Conservation (phyloP, 208 protist species). For the Balamuthia mandrillaris region DNA sequence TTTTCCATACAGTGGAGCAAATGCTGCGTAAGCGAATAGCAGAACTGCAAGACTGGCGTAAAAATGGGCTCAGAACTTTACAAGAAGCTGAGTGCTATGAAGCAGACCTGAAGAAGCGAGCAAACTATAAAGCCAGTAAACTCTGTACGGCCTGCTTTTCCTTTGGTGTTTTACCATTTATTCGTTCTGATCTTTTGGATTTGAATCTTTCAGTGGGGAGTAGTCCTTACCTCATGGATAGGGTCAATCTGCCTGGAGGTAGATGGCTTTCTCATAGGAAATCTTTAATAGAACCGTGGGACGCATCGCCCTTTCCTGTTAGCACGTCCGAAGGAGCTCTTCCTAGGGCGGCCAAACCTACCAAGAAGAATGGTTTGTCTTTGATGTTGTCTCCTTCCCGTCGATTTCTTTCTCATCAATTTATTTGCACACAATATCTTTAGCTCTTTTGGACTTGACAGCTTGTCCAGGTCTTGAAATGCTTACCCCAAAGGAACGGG, state of each 20-base stretch:
- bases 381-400: background rate
- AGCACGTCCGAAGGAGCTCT: too few species aligned
- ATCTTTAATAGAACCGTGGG: too few species aligned
- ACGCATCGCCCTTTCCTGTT: too few species aligned
- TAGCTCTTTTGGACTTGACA: background rate
- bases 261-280: too few species aligned
- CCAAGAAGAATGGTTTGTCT: background rate
- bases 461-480: background rate
- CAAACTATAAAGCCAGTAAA: too few species aligned
- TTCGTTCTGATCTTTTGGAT: background rate
- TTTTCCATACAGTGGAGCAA: background rate
- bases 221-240: background rate
- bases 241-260: too few species aligned
- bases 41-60: slow-evolving; percentile 12
- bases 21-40: slow-evolving; percentile 1
- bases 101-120: background rate
- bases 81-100: background rate
- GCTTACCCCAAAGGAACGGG: background rate
- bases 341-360: background rate
- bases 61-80: background rate
- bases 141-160: background rate
- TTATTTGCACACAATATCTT: background rate
- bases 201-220: background rate
- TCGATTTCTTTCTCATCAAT: background rate
- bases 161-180: background rate